These are phyloP conservation scores for Geotrichum candidum DNA, from an alignment of 1,139 yeast genomes.

Conservation along the genomic window DNA sequence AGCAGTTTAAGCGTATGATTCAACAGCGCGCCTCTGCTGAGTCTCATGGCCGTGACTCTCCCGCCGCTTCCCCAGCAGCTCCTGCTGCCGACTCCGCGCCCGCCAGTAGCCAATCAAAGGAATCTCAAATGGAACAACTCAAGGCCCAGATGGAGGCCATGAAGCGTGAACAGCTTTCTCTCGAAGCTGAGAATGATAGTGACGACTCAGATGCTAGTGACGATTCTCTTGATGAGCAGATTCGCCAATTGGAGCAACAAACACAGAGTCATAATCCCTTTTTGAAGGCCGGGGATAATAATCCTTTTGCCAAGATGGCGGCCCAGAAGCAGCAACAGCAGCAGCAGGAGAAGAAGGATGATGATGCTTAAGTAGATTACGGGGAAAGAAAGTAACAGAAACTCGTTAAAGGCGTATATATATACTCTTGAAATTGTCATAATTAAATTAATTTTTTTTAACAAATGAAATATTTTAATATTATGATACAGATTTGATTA, in stretches of 20 bases:
- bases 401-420: no score
- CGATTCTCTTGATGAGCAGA: conserved; percentile 10
- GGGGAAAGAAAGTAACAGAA: no score
- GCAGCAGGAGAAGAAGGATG: background rate
- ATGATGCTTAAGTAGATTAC: background rate
- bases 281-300: conserved; percentile 25
- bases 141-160: conserved; percentile 60
- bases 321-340: background rate
- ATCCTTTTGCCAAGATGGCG: conserved; percentile 3
- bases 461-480: background rate
- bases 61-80: conserved; percentile 15
- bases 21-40: conserved; percentile 41
- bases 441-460: background rate
- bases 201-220: conserved; percentile 31
- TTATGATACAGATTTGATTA: no score
- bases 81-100: conserved; percentile 16
- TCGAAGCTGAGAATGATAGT: conserved; percentile 21
- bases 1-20: conserved; percentile 44
- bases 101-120: conserved; percentile 4
- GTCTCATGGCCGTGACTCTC: conserved; percentile 19
- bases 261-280: conserved; percentile 35
- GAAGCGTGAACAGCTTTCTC: conserved; percentile 36
- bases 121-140: conserved; percentile 46
- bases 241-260: background rate
- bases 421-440: no score